These are phyloP conservation scores for Aspergillus spinulosporus DNA, from an alignment of 2,329 filamentous ascomycete species.

Conservation along the genomic window DNA sequence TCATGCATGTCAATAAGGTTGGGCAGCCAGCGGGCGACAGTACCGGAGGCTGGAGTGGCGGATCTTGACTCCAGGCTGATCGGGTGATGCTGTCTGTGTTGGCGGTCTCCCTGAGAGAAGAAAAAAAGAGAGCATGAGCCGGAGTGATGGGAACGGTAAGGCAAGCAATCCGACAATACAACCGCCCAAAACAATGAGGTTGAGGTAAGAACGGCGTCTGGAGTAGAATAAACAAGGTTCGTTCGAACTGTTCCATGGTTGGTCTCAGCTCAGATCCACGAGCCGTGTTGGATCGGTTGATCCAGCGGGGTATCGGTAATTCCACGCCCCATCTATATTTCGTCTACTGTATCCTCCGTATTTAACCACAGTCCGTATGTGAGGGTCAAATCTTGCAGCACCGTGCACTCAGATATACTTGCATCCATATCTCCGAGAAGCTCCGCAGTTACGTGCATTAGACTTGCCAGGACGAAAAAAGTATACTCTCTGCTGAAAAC, in stretches of 20 bases:
- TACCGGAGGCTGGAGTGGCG: constrained; percentile 10
- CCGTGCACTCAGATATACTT: not conserved
- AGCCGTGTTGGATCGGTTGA: not conserved
- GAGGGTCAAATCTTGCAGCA: not conserved
- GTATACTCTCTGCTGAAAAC: not conserved
- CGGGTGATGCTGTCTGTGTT: not conserved
- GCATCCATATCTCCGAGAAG: constrained; percentile 4
- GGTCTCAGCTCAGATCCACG: not conserved
- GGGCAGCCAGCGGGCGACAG: constrained; percentile 18
- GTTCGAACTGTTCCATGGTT: not conserved
- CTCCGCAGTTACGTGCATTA: not conserved
- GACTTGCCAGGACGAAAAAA: not conserved
- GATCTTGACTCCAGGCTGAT: not conserved
- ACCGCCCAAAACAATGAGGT: not conserved
- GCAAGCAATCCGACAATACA: not conserved
- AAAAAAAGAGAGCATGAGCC: not conserved
- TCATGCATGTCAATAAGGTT: constrained; percentile 15
- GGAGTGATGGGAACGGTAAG: not conserved
- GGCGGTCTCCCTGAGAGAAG: not conserved
- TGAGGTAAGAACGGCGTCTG: not conserved
- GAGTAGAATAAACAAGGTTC: not conserved
- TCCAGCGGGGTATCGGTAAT: not conserved
- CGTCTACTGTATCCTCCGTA: not conserved
- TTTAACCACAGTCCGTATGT: no score
- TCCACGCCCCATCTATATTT: not conserved